These are phyloP conservation scores for Starmera caribaea DNA, from an alignment of 805 yeast species.

Conservation along the genomic window DNA sequence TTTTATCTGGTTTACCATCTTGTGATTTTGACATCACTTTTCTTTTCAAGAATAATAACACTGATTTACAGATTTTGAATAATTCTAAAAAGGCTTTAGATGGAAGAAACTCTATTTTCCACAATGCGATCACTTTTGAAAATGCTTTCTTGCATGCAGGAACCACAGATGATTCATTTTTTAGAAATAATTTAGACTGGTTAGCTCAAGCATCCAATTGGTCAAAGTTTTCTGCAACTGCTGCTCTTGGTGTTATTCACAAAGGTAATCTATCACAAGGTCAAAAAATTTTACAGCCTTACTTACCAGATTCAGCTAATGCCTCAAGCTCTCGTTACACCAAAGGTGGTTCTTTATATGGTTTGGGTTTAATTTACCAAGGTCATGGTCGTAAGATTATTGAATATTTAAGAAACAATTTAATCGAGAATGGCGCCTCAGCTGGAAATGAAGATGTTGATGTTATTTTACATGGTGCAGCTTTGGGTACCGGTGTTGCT, in stretches of 20 bases:
- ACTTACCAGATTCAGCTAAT: conserved; percentile 62
- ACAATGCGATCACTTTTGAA: conserved; percentile 89
- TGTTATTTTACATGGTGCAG: conserved; percentile 89
- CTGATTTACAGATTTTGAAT: conserved; percentile 74
- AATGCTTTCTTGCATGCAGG: conserved; percentile 95
- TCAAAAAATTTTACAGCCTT: conserved; percentile 75
- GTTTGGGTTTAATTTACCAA: conserved; percentile 87
- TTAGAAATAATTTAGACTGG: conserved; percentile 90
- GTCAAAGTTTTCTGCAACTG: conserved; percentile 97
- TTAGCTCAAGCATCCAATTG: conserved; percentile 95
- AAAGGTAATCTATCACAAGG: conserved; percentile 93
- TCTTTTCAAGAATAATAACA: conserved; percentile 74
- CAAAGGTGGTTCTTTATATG: conserved; percentile 92
- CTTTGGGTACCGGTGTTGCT: conserved; percentile 91
- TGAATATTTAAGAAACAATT: conserved; percentile 63
- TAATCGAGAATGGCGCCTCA: conserved; percentile 51
- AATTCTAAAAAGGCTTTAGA: conserved; percentile 76
- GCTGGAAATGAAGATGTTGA: conserved; percentile 68
- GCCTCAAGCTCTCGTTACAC: conserved; percentile 73
- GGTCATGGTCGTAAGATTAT: conserved; percentile 90
- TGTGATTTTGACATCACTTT: conserved; percentile 90
- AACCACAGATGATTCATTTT: conserved; percentile 89
- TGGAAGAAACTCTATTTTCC: conserved; percentile 89
- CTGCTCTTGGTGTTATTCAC: conserved; percentile 95
- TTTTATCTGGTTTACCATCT: conserved; percentile 86